These are phyloP conservation scores for Cyberlindnera americana DNA, from an alignment of 805 yeast genomes.

Conservation along the genomic window DNA sequence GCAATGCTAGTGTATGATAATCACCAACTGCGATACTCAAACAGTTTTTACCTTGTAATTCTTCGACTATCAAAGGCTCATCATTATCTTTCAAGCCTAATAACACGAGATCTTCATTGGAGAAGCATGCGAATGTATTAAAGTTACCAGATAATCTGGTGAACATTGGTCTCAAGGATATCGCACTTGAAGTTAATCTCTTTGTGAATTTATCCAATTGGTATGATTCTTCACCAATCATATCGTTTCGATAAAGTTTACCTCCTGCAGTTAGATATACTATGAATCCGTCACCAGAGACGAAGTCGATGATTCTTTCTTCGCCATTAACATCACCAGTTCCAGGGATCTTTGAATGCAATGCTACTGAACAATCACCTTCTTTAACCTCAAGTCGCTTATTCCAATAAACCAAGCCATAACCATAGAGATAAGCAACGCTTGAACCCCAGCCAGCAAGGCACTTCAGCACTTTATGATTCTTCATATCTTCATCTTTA, in stretches of 20 bases:
- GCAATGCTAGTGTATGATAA: conserved; percentile 64
- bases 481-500: conserved; percentile 26
- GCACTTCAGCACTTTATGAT: conserved; percentile 40
- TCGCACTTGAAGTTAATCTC: conserved; percentile 27
- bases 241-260: conserved; percentile 24
- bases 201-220: conserved; percentile 31
- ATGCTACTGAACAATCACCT: conserved; percentile 34
- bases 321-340: conserved; percentile 35
- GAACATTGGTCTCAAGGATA: conserved; percentile 32
- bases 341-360: conserved; percentile 38
- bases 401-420: conserved; percentile 62
- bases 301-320: conserved; percentile 46
- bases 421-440: conserved; percentile 42
- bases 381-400: conserved; percentile 30
- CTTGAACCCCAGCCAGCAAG: conserved; percentile 68
- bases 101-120: conserved; percentile 39
- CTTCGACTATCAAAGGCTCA: conserved; percentile 35
- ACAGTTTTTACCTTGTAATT: conserved; percentile 45
- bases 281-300: conserved; percentile 50
- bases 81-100: conserved; percentile 21
- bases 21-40: conserved; percentile 66
- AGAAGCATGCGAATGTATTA: conserved; percentile 51
- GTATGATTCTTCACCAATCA: conserved; percentile 20
- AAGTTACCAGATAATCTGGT: conserved; percentile 53
- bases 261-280: conserved; percentile 48